Base-by-base conservation (phyloP, 2,329 filamentous ascomycete species). In the Penicillium sp. region DNA sequence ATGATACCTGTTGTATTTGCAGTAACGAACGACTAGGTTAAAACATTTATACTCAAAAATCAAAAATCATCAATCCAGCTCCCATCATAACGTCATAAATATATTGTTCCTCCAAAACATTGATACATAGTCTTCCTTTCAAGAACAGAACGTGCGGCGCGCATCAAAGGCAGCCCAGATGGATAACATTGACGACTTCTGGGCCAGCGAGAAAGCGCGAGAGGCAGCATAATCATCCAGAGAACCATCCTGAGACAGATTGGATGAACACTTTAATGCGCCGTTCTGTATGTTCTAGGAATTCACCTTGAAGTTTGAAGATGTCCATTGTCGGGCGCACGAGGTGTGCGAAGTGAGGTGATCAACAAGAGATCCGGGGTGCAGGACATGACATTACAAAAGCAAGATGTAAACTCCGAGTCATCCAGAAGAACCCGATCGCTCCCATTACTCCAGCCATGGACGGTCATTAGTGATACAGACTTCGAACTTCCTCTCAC, bases 21-120 rank as follows among this genome's bases (percentile, higher is more conserved):
- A 55, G 48, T 59, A 65, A 59, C 9, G 62, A 65, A 43, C n/a
- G 62, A 41, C 57, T 63, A 55, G 55, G 58, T 49, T 64, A 56
- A 55, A 60, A 50, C 51, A 58, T 40, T 33, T 57, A 42, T 55
- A 46, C 49, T 53, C 42, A 55, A 57, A 47, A 49, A 25, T 36
- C 49, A 56, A 43, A 43, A 57, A 52, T 61, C 59, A 59, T 62
- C 42, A 61, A 57, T 64, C 56, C 53, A 55, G 50, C 26, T 53
- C 55, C 55, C 50, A 53, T 65, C 55, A 51, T 55, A 62, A 61
- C 55, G 56, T 65, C 62, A 55, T 65, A 37, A 62, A 54, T 33
- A 59, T 60, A 57, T 58, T 47, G 42, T 57, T 55, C 50, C 51
- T 52, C 45, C 49, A 53, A 47, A 38, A 40, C 40, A 53, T 22